A percentile compares a stretch with the other conserved stretches of the same genome.
Conservation (phyloP, 768 basidiomycete genomes). For the Megacollybia marginata region DNA sequence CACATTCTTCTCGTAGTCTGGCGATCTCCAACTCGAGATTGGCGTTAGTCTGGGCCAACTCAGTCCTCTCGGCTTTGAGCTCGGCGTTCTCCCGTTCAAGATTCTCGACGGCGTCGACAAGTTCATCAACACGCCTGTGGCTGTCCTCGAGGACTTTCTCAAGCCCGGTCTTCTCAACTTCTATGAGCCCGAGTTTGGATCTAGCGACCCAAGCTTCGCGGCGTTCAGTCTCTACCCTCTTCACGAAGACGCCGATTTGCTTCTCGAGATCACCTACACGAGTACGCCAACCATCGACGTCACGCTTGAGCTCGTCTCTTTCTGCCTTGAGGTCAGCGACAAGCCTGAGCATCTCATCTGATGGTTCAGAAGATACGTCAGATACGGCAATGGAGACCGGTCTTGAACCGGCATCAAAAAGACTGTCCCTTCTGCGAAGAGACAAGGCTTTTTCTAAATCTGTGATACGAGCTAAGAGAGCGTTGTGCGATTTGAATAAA, state of each 20-base stretch:
- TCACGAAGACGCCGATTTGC: slow-evolving; percentile 54
- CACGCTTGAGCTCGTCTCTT: slow-evolving; percentile 81
- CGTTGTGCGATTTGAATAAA: slow-evolving; percentile 77
- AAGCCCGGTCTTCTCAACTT: slow-evolving; percentile 58
- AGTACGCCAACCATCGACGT: slow-evolving; percentile 81
- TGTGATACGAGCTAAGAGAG: slow-evolving; percentile 74
- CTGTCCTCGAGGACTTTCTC: slow-evolving; percentile 37
- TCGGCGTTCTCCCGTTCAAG: slow-evolving; percentile 4
- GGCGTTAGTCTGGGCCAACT: slow-evolving; percentile 8
- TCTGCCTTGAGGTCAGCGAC: slow-evolving; percentile 79
- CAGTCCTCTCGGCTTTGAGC: neutral
- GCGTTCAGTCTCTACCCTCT: slow-evolving; percentile 69
- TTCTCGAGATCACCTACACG: slow-evolving; percentile 74
- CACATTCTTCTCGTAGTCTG: slow-evolving; percentile 18
- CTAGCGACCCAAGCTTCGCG: slow-evolving; percentile 82
- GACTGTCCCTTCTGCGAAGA: slow-evolving; percentile 27
- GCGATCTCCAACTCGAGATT: slow-evolving; percentile 19
- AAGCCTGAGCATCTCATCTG: slow-evolving; percentile 72
- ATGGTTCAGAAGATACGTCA: slow-evolving; percentile 38
- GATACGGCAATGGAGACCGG: slow-evolving; percentile 43
- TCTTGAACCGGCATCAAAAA: slow-evolving; percentile 23
- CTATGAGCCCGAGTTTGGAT: slow-evolving; percentile 57
- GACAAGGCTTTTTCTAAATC: slow-evolving; percentile 70
- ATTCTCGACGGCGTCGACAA: slow-evolving; percentile 27
- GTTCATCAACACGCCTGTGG: slow-evolving; percentile 42